phyloP scores from a whole-genome alignment of 139 green algal species.

The Volvox reticuliferus region DNA sequence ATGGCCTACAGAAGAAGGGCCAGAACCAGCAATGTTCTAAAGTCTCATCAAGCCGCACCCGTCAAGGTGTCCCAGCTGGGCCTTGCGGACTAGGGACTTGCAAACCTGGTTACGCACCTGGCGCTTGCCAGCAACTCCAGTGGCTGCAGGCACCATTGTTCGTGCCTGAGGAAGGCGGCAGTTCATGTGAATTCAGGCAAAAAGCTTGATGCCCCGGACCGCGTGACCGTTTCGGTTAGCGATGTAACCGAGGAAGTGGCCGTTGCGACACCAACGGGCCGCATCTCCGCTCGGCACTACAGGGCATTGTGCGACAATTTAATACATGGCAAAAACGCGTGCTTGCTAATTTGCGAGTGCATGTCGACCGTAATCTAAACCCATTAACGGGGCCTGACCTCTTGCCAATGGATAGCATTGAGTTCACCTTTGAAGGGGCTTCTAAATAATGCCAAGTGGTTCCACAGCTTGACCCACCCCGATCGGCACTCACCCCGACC shows the following conservation, averaged over 20 bases:
- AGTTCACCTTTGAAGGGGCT: too few species aligned
- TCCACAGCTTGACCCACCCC: too few species aligned
- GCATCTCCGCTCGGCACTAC: background rate
- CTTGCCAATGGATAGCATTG: too few species aligned
- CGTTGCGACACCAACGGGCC: background rate
- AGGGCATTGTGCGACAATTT: too few species aligned
- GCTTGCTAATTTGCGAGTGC: too few species aligned
- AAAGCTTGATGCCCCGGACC: too few species aligned
- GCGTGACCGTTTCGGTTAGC: background rate
- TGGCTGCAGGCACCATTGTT: background rate
- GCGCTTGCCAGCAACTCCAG: conserved; percentile 24
- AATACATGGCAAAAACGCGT: too few species aligned
- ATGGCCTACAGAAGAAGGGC: background rate
- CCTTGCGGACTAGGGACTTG: too few species aligned
- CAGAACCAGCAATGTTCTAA: background rate
- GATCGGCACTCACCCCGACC: conserved; percentile 1
- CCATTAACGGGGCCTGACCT: too few species aligned
- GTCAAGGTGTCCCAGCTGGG: background rate
- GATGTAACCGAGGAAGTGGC: background rate
- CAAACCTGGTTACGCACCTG: conserved; percentile 3
- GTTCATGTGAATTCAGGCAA: background rate
- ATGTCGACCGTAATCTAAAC: too few species aligned
- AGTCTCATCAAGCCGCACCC: background rate
- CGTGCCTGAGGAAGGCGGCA: background rate
- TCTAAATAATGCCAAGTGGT: too few species aligned